Percentiles rank a stretch among this genome's conserved stretches.
Evolutionary conservation across 371 early-diverging fungal species (phyloP).

Genomic region (Circinella minor): DNA sequence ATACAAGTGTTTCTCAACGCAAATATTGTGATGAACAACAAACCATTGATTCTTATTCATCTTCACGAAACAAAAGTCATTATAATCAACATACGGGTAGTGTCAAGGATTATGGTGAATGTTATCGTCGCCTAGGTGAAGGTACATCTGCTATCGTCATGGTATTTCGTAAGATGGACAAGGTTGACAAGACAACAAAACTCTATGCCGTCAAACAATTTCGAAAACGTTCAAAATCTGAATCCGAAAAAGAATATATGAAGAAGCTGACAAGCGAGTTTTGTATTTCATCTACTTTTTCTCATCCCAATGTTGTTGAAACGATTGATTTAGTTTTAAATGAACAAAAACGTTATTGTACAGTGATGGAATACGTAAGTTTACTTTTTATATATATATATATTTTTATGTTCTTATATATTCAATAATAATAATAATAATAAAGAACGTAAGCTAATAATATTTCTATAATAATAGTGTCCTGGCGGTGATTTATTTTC

Average conservation of each 20-base stretch:
- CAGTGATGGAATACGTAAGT: constrained; percentile 89
- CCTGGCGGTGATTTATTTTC: constrained; percentile 85
- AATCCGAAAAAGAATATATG: constrained; percentile 65
- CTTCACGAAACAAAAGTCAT: no score
- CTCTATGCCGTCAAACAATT: constrained; percentile 64
- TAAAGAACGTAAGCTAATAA: neutral
- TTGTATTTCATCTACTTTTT: constrained; percentile 86
- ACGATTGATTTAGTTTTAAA: constrained; percentile 94
- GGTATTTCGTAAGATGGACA: constrained; percentile 73
- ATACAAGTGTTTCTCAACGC: neutral
- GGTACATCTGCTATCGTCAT: constrained; percentile 94
- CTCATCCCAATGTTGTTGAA: constrained; percentile 84
- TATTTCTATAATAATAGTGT: neutral
- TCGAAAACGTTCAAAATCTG: constrained; percentile 61
- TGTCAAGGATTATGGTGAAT: constrained; percentile 78
- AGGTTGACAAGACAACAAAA: constrained; percentile 58
- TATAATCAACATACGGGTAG: constrained; percentile 26
- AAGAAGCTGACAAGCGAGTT: constrained; percentile 89
- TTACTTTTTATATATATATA: constrained; percentile 1
- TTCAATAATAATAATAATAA: no score
- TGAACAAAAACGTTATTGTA: constrained; percentile 89
- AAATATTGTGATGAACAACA: constrained; percentile 12
- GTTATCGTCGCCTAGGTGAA: constrained; percentile 80
- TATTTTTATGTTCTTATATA: neutral
- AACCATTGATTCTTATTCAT: neutral